Evolutionary conservation across 2,329 filamentous ascomycete genomes (phyloP), one percentile per base, ranked within the genome.

Genomic region (Fusarium globosum): DNA sequence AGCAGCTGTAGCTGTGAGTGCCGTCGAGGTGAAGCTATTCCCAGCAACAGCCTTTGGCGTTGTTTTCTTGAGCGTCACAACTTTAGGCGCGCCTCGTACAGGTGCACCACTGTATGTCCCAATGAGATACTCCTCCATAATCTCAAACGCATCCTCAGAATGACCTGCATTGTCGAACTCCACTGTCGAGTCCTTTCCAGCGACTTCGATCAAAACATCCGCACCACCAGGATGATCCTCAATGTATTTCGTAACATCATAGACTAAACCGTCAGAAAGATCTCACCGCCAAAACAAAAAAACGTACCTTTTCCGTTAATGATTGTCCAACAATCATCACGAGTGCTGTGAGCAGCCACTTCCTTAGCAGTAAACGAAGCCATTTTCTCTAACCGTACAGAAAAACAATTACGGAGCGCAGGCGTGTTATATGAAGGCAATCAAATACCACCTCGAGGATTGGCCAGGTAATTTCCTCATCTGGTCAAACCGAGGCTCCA

Each of bases 111-210:
- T 82, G 62, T 84, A 78, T 36, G 78, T 80, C 23, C 85, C 85
- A 39, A 86, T 53, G 45, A 72, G 72, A 60, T 80, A 84, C 18
- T 78, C 67, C 5, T 78, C 79, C 80, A 86, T 83, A 52, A 85
- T 83, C 43, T 85, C 84, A 57, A 77, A 80, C 6, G 85, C 85
- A 62, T 87, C 86, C 30, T 94, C 92, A 52, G 92, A 94, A 85
- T 97, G 94, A 49, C 94, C 94, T 42, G 94, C 93, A 78, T 95
- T 92, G 83, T 96, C 93, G 78, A 95, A 96, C 46, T 90, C 92
- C 80, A 94, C 91, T 48, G 92, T 94, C 53, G 92, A 91, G 82
- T 96, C 93, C 76, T 91, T 91, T 65, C 94, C 94, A 75, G 88
- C 93, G 35, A 94, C 91, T 71, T 96, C 94, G 67, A 94, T 86